Percentiles rank a stretch among this genome's conserved stretches.
Evolutionary conservation across 2,329 filamentous ascomycete genomes (phyloP).

Genomic region (Fusarium sp.): DNA sequence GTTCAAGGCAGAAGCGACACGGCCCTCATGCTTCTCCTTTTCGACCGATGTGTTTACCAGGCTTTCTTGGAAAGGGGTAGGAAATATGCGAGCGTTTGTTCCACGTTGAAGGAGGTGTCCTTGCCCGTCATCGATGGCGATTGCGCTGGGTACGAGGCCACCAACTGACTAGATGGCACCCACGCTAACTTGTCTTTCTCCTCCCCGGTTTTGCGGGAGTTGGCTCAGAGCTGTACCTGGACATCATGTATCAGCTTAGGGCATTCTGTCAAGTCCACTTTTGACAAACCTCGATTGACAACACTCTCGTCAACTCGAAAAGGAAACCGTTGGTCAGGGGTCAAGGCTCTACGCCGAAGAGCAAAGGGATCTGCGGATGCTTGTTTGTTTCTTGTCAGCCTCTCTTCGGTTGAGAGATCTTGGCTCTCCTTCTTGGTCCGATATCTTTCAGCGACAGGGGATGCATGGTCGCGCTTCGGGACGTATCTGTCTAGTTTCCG

Average conservation of each 20-base stretch:
- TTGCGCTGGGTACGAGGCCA: conserved; percentile 68
- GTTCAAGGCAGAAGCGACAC: conserved; percentile 84
- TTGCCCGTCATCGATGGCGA: conserved; percentile 71
- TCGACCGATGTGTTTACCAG: conserved; percentile 67
- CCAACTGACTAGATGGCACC: conserved; percentile 84
- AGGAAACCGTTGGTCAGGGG: conserved; percentile 22
- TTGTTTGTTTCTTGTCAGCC: conserved; percentile 56
- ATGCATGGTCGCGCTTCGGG: conserved; percentile 53
- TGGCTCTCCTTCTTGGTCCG: conserved; percentile 57
- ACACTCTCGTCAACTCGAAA: conserved; percentile 28
- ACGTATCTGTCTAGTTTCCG: conserved; percentile 63
- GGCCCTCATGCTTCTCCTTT: conserved; percentile 75
- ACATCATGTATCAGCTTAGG: conserved; percentile 19
- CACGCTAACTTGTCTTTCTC: conserved; percentile 67
- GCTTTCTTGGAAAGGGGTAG: conserved; percentile 60
- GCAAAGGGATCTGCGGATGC: conserved; percentile 58
- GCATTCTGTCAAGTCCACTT: not conserved
- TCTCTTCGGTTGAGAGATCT: conserved; percentile 58
- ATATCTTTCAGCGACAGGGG: conserved; percentile 58
- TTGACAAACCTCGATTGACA: conserved; percentile 27
- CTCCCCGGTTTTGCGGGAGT: conserved; percentile 37
- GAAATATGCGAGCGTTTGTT: conserved; percentile 77
- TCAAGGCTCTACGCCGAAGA: conserved; percentile 42
- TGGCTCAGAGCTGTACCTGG: conserved; percentile 44
- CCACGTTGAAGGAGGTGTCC: conserved; percentile 75